phyloP scores from a whole-genome alignment of 2,329 filamentous ascomycete species.

The Colletotrichum sansevieriae region DNA sequence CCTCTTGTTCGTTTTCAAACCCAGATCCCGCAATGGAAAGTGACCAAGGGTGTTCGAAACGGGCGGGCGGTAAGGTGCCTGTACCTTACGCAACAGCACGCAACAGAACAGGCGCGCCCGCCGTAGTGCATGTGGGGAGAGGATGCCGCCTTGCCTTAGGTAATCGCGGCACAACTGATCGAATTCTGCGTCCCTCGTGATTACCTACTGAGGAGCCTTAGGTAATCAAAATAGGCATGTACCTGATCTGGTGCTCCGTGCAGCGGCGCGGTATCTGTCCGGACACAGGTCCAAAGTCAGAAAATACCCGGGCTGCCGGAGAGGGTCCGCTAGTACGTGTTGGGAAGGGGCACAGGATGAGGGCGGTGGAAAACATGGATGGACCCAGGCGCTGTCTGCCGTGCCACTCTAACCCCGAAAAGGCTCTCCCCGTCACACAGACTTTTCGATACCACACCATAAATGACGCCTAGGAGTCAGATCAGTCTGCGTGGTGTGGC shows the following conservation, averaged over 20 bases:
- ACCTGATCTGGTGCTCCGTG: neutral
- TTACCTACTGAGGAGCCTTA: no score
- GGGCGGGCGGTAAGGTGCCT: neutral
- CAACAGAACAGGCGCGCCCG: neutral
- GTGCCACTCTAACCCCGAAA: conserved; percentile 40
- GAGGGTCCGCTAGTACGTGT: conserved; percentile 27
- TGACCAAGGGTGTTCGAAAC: conserved; percentile 14
- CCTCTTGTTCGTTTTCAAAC: conserved; percentile 28
- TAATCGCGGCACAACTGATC: neutral
- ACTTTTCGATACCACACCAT: conserved; percentile 32
- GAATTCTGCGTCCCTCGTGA: no score
- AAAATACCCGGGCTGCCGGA: conserved; percentile 39
- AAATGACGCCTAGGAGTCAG: conserved; percentile 40
- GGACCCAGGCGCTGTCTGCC: conserved; percentile 33
- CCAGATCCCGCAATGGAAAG: conserved; percentile 1
- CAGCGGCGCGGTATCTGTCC: conserved; percentile 12
- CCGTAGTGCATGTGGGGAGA: no score
- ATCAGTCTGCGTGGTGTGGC: conserved; percentile 36
- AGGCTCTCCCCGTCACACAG: conserved; percentile 37
- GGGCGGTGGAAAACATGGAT: conserved; percentile 32
- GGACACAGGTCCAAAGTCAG: conserved; percentile 23
- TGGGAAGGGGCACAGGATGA: neutral
- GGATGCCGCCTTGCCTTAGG: no score
- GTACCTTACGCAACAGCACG: neutral
- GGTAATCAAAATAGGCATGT: neutral